A percentile compares a stretch with the other conserved stretches of the same genome.
These are phyloP conservation scores for Yarrowia sp. DNA, from an alignment of 805 yeast species.

Conservation along the genomic window DNA sequence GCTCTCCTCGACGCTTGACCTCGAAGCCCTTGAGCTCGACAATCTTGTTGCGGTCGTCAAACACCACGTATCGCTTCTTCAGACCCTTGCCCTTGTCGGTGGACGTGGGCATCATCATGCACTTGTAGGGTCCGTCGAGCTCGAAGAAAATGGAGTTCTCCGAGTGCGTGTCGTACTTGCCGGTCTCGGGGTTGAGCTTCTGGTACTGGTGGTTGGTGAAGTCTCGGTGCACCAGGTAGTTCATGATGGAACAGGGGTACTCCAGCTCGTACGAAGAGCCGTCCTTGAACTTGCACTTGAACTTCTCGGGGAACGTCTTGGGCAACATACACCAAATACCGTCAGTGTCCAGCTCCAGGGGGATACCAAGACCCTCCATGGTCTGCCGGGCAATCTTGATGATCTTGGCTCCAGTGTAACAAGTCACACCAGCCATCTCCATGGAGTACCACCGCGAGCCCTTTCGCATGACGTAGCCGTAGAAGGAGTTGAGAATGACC, in stretches of 20 bases:
- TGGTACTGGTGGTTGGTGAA: constrained; percentile 96
- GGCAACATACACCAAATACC: constrained; percentile 99
- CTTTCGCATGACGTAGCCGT: constrained; percentile 98
- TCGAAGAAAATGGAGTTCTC: constrained; percentile 97
- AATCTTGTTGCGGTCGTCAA: constrained; percentile 86
- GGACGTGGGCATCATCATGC: constrained; percentile 96
- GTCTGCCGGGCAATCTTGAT: constrained; percentile 94
- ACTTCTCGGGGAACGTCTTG: constrained; percentile 87
- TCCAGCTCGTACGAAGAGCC: constrained; percentile 78
- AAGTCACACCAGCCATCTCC: constrained; percentile 99
- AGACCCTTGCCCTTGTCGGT: constrained; percentile 96
- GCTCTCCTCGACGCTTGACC: constrained; percentile 92
- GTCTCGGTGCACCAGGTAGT: constrained; percentile 82
- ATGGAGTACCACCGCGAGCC: constrained; percentile 99
- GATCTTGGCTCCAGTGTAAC: constrained; percentile 95
- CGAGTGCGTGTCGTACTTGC: constrained; percentile 70
- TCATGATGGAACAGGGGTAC: constrained; percentile 95
- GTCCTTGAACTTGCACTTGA: constrained; percentile 61
- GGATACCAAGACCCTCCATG: constrained; percentile 92
- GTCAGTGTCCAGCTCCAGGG: constrained; percentile 94
- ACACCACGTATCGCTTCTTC: constrained; percentile 95
- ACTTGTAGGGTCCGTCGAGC: constrained; percentile 97
- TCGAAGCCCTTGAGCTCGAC: constrained; percentile 98
- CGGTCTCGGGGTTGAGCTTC: constrained; percentile 66
- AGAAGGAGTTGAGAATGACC: constrained; percentile 92